Evolutionary conservation across 768 basidiomycete species (phyloP).

Genomic region (Xanthoconium stramineum): DNA sequence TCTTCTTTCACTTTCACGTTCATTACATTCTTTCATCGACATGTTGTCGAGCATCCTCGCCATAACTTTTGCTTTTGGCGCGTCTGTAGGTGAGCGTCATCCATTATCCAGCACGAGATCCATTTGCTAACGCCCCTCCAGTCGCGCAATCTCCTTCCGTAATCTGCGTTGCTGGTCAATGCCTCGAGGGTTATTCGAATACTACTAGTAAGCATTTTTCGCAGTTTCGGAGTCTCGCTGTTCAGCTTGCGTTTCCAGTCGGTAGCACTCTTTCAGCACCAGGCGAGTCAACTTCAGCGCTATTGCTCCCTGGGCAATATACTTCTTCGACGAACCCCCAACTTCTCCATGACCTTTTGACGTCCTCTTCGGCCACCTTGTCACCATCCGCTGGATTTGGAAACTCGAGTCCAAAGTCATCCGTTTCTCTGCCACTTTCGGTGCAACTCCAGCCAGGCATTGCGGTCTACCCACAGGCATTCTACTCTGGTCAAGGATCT

Average conservation of each 20-base stretch:
- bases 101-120: neutral
- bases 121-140: constrained; percentile 18
- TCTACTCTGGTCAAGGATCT: constrained; percentile 63
- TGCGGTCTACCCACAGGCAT: constrained; percentile 55
- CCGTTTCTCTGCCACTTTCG: constrained; percentile 61
- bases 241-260: constrained; percentile 42
- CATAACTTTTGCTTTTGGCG: constrained; percentile 34
- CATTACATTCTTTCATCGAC: constrained; percentile 25
- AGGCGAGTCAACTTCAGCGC: constrained; percentile 49
- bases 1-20: constrained; percentile 15
- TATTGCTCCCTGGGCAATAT: constrained; percentile 77
- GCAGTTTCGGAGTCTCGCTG: constrained; percentile 1
- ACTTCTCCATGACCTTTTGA: constrained; percentile 64
- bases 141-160: constrained; percentile 61
- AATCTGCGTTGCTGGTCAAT: constrained; percentile 87
- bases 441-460: constrained; percentile 66
- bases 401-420: constrained; percentile 44
- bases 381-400: constrained; percentile 61
- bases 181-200: constrained; percentile 76
- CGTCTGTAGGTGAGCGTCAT: constrained; percentile 36
- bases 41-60: constrained; percentile 42
- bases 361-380: constrained; percentile 59
- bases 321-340: constrained; percentile 67
- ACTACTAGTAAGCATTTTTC: constrained; percentile 48
- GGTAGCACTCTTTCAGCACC: constrained; percentile 63